Conservation (phyloP, 2,329 filamentous ascomycete genomes). For the Aspergillus viridinutans region DNA sequence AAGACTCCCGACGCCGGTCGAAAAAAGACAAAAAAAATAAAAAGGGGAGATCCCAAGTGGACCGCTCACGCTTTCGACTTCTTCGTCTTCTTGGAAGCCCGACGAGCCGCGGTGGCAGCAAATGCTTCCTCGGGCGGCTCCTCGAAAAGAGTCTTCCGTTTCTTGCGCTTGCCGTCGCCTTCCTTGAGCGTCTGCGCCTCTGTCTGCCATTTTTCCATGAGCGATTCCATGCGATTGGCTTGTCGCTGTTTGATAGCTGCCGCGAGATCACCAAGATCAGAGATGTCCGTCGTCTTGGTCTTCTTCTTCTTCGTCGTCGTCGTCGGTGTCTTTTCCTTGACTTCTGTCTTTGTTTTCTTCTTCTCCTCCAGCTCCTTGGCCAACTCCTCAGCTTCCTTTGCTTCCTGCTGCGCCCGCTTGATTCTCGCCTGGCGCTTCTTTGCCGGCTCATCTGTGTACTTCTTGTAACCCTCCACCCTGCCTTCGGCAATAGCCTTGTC, state of each 20-base stretch:
- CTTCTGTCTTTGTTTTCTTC: constrained; percentile 57
- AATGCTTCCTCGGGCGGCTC: constrained; percentile 64
- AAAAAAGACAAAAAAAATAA: constrained; percentile 1
- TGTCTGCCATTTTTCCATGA: constrained; percentile 70
- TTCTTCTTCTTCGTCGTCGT: constrained; percentile 14
- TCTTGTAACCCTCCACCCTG: constrained; percentile 62
- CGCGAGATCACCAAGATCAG: constrained; percentile 48
- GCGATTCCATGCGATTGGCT: constrained; percentile 55
- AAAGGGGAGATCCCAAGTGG: not conserved
- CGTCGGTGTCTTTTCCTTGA: constrained; percentile 17
- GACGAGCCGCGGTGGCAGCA: constrained; percentile 36
- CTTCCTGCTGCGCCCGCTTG: constrained; percentile 63
- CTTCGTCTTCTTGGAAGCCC: constrained; percentile 37
- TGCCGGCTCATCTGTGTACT: constrained; percentile 71
- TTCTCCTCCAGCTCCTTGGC: constrained; percentile 71
- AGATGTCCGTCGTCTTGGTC: constrained; percentile 3
- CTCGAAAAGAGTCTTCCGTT: constrained; percentile 41
- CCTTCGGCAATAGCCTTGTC: constrained; percentile 70
- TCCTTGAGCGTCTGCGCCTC: constrained; percentile 44
- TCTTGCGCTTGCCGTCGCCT: constrained; percentile 51
- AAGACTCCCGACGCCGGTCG: not conserved
- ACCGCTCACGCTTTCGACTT: constrained; percentile 23
- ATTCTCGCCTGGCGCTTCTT: constrained; percentile 57
- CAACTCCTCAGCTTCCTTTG: constrained; percentile 67
- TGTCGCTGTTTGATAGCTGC: constrained; percentile 72